Base-by-base conservation (phyloP, 2,329 filamentous ascomycete genomes). In the Pseudocercospora vitis region DNA sequence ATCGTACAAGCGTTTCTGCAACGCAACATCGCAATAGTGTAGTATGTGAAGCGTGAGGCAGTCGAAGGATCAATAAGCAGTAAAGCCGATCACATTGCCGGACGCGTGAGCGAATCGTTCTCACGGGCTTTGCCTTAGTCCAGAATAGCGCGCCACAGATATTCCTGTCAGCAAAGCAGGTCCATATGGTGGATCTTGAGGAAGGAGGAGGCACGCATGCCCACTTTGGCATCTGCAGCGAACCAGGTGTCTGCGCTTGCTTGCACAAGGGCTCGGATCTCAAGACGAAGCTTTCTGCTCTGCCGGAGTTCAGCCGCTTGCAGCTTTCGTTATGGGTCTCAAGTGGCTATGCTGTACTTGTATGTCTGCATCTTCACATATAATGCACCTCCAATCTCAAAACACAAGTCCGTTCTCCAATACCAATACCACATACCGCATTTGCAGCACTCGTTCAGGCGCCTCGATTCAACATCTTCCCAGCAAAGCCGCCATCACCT, bases 61-160 rank as follows among this genome's bases (percentile, higher is more conserved):
- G n/a, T 16, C 32, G 35, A 39, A 39, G 35, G 35, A 39, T 39
- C 35, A 39, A 39, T 39, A 39, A 39, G 35, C 35, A 39, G 35
- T 39, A 19, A 1, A 39, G 18, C 35, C 35, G 14, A 39, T 35
- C 35, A 39, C 7, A 4, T 21, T 39, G 35, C 35, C 35, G 35
- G 35, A 19, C 35, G 35, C 35, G 35, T 19, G 7, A 9, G 21
- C 14, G 35, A 21, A 39, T 39, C n/a, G n/a, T n/a, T n/a, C n/a
- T n/a, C n/a, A n/a, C n/a, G 12, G 11, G 23, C 7, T 8, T 23
- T 7, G n/a, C 8, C 37, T 40, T 12, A 7, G n/a, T 40, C 37
- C 18, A 23, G 19, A 24, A 21, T 42, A 40, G 37, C 37, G 19
- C 5, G 19, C 24, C 11, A 6, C 16, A 11, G 24, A 14, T 21